Conservation (phyloP, 768 basidiomycete genomes). For the Amanita jacksonii region DNA sequence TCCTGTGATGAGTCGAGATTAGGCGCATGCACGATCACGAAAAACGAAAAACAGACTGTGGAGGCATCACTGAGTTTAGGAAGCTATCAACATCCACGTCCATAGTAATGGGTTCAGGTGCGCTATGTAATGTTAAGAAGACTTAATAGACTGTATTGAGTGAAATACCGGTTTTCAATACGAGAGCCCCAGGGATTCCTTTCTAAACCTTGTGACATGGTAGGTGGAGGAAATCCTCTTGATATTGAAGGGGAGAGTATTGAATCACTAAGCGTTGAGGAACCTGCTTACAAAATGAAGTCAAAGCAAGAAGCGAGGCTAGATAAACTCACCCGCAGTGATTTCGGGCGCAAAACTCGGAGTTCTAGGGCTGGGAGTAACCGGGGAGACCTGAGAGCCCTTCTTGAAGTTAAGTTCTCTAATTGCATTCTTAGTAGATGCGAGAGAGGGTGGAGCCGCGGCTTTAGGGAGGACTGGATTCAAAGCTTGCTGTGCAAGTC, state of each 20-base stretch:
- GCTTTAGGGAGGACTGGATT: constrained; percentile 28
- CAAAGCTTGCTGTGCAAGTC: constrained; percentile 32
- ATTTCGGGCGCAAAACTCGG: background rate
- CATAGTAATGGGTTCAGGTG: too few relatives aligned
- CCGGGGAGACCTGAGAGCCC: constrained; percentile 12
- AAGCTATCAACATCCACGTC: background rate
- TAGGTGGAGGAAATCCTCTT: too few relatives aligned
- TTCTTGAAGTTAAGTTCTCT: constrained; percentile 36
- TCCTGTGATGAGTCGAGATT: constrained; percentile 13
- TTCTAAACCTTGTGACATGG: too few relatives aligned
- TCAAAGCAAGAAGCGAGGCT: background rate
- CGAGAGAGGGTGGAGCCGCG: constrained; percentile 9
- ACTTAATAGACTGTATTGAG: too few relatives aligned
- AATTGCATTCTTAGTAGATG: constrained; percentile 8
- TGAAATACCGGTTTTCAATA: too few relatives aligned
- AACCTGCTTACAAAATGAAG: background rate
- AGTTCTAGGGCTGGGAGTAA: background rate
- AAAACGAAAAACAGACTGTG: constrained; percentile 9
- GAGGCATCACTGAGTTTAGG: constrained; percentile 8
- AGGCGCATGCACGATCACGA: background rate
- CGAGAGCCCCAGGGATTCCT: too few relatives aligned
- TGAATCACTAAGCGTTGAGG: background rate
- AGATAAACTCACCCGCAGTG: background rate
- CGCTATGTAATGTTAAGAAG: too few relatives aligned
- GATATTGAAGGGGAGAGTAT: too few relatives aligned